Conservation (phyloP, 345 rosid species). For the Arabis hirsuta region DNA sequence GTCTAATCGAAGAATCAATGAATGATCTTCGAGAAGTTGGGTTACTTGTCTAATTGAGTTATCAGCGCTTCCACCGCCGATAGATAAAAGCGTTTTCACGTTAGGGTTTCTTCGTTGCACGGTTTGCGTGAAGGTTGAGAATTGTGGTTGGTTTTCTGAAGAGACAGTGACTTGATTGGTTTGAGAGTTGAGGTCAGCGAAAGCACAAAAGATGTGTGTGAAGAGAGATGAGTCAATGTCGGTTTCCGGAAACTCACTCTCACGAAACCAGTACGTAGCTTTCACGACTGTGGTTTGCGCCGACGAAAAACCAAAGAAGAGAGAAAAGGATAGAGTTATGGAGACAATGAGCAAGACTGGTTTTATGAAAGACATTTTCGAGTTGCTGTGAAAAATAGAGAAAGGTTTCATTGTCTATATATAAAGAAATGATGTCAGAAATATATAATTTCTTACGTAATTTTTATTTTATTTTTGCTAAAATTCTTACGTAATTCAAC, state of each 20-base stretch:
- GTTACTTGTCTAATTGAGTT: constrained; percentile 58
- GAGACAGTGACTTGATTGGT: constrained; percentile 52
- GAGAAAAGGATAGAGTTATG: constrained; percentile 26
- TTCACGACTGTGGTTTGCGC: constrained; percentile 52
- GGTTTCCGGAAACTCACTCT: constrained; percentile 41
- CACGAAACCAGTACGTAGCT: constrained; percentile 61
- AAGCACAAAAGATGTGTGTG: constrained; percentile 66
- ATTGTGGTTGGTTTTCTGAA: constrained; percentile 47
- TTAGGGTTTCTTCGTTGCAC: constrained; percentile 57
- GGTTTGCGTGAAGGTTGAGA: constrained; percentile 60
- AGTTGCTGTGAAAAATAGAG: constrained; percentile 30
- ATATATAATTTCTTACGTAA: not conserved
- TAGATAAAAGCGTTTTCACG: constrained; percentile 59
- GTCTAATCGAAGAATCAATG: constrained; percentile 57
- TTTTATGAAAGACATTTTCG: constrained; percentile 29
- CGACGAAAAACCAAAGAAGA: constrained; percentile 35
- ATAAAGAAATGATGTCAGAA: not conserved
- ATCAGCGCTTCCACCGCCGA: constrained; percentile 57
- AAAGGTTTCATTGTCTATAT: constrained; percentile 25
- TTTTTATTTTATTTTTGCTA: too few species aligned
- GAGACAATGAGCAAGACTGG: constrained; percentile 28
- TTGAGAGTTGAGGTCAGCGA: constrained; percentile 51
- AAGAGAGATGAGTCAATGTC: constrained; percentile 59
- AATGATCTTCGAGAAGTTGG: constrained; percentile 53
- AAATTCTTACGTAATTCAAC: too few species aligned